phyloP scores from a whole-genome alignment of 306 rosid species.

The Urtica urens region DNA sequence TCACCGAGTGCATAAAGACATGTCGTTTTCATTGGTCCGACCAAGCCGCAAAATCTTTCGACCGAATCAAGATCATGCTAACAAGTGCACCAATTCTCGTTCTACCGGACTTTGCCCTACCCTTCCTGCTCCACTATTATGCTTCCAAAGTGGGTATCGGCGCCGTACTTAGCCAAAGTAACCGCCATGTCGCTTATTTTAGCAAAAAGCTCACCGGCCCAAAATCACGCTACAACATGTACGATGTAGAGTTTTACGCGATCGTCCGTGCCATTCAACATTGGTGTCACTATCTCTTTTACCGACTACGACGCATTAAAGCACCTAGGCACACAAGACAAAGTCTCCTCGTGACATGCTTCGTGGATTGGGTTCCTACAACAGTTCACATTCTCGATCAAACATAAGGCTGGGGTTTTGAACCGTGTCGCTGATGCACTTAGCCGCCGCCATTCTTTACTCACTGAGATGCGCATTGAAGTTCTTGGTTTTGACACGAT shows the following conservation, averaged over 20 bases:
- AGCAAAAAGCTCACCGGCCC: not conserved
- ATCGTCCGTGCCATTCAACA: too few species aligned
- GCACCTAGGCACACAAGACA: not conserved
- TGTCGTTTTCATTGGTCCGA: not conserved
- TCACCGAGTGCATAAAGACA: not conserved
- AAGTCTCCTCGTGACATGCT: too few species aligned
- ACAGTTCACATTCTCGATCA: not conserved
- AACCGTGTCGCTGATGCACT: too few species aligned
- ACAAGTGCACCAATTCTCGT: not conserved
- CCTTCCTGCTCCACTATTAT: not conserved
- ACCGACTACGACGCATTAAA: too few species aligned
- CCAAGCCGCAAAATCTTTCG: not conserved
- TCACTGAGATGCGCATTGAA: too few species aligned
- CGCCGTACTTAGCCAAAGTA: not conserved
- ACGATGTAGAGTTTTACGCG: not conserved
- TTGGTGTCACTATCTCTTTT: too few species aligned
- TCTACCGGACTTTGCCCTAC: not conserved
- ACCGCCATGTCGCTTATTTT: too few species aligned
- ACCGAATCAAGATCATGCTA: not conserved
- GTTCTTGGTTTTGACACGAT: too few species aligned
- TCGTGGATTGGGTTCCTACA: too few species aligned
- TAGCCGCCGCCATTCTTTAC: too few species aligned
- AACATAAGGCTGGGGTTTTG: too few species aligned
- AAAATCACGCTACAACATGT: not conserved
- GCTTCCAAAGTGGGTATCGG: not conserved